Evolutionary conservation across 2,329 filamentous ascomycete species (phyloP), one percentile per base, ranked within the genome.

Genomic region (Remersonia thermophila): DNA sequence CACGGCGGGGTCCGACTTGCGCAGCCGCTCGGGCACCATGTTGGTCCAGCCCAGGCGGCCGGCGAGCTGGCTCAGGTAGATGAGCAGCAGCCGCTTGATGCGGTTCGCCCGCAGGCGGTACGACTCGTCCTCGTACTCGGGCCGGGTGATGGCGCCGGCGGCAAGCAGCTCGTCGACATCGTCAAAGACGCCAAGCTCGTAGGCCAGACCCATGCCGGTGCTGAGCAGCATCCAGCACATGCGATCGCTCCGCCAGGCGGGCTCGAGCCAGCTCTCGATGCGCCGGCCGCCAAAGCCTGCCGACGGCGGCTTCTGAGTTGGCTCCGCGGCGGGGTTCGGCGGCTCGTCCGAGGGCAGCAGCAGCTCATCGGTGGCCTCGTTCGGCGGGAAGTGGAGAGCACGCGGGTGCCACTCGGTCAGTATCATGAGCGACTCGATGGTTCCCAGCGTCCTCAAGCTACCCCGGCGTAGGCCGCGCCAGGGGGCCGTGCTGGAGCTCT

Each of bases 201-300:
- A 93, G 0, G 83, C 85, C 27, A 96, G 66, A 1, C 86, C 83
- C 65, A 89, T 83, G 11, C 85, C 86, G 27, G 86, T 93, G 52
- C 85, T 93, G 20, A 96, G 69, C 11, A 96, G 66, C 85, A 95
- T 95, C 89, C 89, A 95, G 54, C 84, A 93, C 83, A 95, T 93
- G 37, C 86, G 81, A 52, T 95, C 89, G 45, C 81, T 85, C 49
- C 89, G 73, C 85, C 89, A 95, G 7, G 85, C 89, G 2, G 91
- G 91, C 56, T 98, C 91, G 3, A 96, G 73, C 85, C 91, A 96
- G 55, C 85, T 89, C 53, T 94, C 86, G 45, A 95, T 91, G 18
- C 86, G 69, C 55, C 83, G 80, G 8, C 84, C 85, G 30, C 85
- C 83, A 14, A 85, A 71, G n/a, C 75, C 73, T 7, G 59, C 58